These are phyloP conservation scores for Fusarium sp. DNA, from an alignment of 2,329 filamentous ascomycete species.

Conservation along the genomic window DNA sequence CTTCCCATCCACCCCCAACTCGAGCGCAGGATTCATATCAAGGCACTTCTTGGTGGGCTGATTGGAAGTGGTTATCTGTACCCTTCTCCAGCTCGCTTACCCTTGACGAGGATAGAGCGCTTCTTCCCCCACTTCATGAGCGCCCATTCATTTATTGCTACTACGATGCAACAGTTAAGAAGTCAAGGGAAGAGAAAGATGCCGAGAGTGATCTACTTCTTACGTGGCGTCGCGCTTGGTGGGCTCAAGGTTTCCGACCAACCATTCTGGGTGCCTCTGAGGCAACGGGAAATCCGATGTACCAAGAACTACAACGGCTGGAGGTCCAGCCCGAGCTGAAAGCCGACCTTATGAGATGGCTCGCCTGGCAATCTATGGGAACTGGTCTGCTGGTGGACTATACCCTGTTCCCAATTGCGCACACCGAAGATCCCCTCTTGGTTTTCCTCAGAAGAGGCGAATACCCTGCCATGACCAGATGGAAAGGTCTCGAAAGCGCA, in stretches of 20 bases:
- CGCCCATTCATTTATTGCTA: conserved; percentile 90
- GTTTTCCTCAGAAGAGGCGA: conserved; percentile 80
- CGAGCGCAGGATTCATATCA: conserved; percentile 84
- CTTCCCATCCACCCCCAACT: conserved; percentile 77
- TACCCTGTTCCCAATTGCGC: conserved; percentile 86
- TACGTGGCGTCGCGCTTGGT: conserved; percentile 94
- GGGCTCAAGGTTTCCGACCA: conserved; percentile 91
- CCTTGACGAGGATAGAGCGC: conserved; percentile 83
- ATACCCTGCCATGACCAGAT: conserved; percentile 79
- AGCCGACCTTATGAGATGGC: conserved; percentile 82
- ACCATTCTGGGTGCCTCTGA: conserved; percentile 84
- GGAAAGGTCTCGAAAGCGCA: conserved; percentile 77
- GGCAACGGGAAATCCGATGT: conserved; percentile 85
- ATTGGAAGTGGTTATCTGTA: conserved; percentile 87
- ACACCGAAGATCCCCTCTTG: conserved; percentile 79
- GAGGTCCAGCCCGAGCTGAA: conserved; percentile 73
- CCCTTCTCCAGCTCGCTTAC: conserved; percentile 87
- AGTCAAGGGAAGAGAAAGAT: conserved; percentile 73
- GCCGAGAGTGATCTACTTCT: conserved; percentile 84
- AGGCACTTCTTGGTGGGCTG: conserved; percentile 85
- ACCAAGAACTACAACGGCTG: conserved; percentile 75
- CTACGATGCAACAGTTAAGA: conserved; percentile 77
- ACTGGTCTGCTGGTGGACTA: conserved; percentile 84
- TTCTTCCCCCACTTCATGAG: conserved; percentile 80
- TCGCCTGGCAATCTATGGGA: conserved; percentile 94